Percentiles rank a stretch among this genome's conserved stretches.
Evolutionary conservation across 2,329 filamentous ascomycete species (phyloP).

Genomic region (Hawksworthiomyces lignivorus): DNA sequence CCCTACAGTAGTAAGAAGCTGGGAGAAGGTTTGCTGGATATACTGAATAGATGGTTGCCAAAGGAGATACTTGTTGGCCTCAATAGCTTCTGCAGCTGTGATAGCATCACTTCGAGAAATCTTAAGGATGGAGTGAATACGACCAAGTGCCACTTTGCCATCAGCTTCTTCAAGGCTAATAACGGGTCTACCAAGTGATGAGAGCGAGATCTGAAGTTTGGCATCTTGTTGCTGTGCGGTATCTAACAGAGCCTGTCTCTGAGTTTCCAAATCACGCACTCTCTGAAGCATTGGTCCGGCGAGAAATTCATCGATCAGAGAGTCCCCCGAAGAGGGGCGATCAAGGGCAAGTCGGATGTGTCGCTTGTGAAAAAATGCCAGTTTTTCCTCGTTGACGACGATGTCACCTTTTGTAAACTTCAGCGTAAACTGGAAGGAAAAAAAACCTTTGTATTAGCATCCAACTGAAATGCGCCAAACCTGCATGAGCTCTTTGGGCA

Average conservation of each 20-base stretch:
- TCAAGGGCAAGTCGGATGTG: constrained; percentile 18
- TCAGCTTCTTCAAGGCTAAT: background rate
- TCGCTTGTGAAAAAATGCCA: constrained; percentile 63
- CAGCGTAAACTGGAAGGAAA: constrained; percentile 59
- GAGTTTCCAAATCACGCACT: constrained; percentile 11
- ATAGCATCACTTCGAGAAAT: constrained; percentile 13
- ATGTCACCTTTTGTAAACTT: constrained; percentile 91
- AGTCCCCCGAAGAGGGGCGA: constrained; percentile 5
- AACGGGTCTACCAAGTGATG: constrained; percentile 5
- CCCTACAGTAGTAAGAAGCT: background rate
- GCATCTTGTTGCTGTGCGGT: background rate
- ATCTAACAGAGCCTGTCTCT: background rate
- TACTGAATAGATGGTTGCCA: constrained; percentile 16
- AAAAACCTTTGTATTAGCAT: too few species aligned
- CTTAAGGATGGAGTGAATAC: constrained; percentile 12
- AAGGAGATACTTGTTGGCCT: constrained; percentile 19
- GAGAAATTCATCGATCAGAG: constrained; percentile 13
- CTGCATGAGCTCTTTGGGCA: constrained; percentile 4
- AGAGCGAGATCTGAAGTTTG: background rate
- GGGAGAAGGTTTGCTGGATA: constrained; percentile 5
- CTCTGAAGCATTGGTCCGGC: constrained; percentile 16
- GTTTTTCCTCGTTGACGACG: constrained; percentile 70
- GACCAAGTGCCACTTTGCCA: background rate
- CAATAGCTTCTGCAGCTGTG: constrained; percentile 9
- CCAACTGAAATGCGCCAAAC: constrained; percentile 19